phyloP scores from a whole-genome alignment of 108 stramenopile genomes.

The Nannochloropsis salina region DNA sequence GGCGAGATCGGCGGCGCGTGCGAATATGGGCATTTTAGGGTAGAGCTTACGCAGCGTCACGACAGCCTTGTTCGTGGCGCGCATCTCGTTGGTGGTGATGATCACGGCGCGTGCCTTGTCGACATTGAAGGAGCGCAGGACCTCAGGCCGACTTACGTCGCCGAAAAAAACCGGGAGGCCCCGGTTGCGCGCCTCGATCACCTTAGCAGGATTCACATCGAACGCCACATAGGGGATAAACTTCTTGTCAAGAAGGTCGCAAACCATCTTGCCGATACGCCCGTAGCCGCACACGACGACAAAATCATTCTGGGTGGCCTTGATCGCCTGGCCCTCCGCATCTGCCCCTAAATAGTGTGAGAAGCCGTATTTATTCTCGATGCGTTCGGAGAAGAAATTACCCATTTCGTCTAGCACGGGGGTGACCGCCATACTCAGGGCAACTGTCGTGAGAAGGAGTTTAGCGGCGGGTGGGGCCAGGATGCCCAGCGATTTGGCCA shows the following conservation, averaged over 20 bases:
- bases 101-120: constrained; percentile 85
- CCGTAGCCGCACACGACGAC: constrained; percentile 93
- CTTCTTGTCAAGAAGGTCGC: constrained; percentile 84
- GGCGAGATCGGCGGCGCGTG: constrained; percentile 73
- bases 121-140: constrained; percentile 80
- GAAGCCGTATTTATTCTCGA: constrained; percentile 76
- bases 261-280: constrained; percentile 83
- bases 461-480: constrained; percentile 69
- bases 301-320: constrained; percentile 66
- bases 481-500: constrained; percentile 77
- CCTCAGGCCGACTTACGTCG: constrained; percentile 81
- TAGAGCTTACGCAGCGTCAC: constrained; percentile 76
- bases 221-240: constrained; percentile 86
- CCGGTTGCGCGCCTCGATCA: constrained; percentile 79
- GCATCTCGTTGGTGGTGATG: constrained; percentile 78
- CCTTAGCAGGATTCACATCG: constrained; percentile 82
- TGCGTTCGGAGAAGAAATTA: constrained; percentile 60
- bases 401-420: constrained; percentile 65
- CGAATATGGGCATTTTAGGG: constrained; percentile 79
- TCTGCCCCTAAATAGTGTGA: constrained; percentile 81
- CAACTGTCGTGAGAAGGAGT: constrained; percentile 80
- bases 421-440: constrained; percentile 88
- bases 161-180: constrained; percentile 92
- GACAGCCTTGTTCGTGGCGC: constrained; percentile 77
- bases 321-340: constrained; percentile 77